Percentiles rank a stretch among this genome's conserved stretches.
Conservation (phyloP, 2,329 filamentous ascomycete genomes). For the Verticillium zaregamsianum region DNA sequence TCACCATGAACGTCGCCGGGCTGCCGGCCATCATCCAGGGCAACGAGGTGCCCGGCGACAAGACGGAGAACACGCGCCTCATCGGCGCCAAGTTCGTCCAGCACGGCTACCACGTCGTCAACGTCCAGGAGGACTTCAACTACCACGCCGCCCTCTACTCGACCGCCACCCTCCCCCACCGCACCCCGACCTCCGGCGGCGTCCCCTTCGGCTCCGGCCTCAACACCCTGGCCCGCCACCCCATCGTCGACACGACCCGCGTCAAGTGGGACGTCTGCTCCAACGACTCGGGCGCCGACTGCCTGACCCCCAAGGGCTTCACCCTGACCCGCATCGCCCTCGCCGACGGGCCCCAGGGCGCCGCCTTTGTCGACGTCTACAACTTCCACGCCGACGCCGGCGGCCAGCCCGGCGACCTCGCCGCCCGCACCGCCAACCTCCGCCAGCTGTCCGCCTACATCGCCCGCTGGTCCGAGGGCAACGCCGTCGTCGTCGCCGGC, state of each 20-base stretch:
- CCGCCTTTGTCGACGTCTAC: slow-evolving; percentile 59
- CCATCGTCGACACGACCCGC: slow-evolving; percentile 52
- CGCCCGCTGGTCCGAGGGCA: slow-evolving; percentile 49
- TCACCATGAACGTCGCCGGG: slow-evolving; percentile 58
- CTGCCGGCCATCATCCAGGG: slow-evolving; percentile 51
- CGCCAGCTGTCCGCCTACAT: slow-evolving; percentile 57
- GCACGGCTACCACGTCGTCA: slow-evolving; percentile 57
- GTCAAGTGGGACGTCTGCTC: slow-evolving; percentile 58
- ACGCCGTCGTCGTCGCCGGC: slow-evolving; percentile 60
- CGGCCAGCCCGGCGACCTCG: slow-evolving; percentile 44
- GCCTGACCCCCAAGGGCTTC: slow-evolving; percentile 66
- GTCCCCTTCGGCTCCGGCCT: slow-evolving; percentile 60
- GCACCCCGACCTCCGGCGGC: slow-evolving; percentile 62
- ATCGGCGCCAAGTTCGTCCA: slow-evolving; percentile 55
- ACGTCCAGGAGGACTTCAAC: slow-evolving; percentile 68
- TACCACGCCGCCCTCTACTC: slow-evolving; percentile 61
- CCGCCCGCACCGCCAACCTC: slow-evolving; percentile 55
- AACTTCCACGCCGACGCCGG: slow-evolving; percentile 66
- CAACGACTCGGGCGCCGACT: slow-evolving; percentile 51
- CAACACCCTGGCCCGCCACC: slow-evolving; percentile 55
- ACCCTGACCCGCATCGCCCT: slow-evolving; percentile 59
- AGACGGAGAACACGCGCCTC: slow-evolving; percentile 48
- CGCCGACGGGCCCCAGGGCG: slow-evolving; percentile 31
- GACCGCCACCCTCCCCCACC: slow-evolving; percentile 53
- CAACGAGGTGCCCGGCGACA: slow-evolving; percentile 60